Evolutionary conservation across 352 stramenopile genomes (phyloP).

Genomic region (Globisporangium heterothallicum): DNA sequence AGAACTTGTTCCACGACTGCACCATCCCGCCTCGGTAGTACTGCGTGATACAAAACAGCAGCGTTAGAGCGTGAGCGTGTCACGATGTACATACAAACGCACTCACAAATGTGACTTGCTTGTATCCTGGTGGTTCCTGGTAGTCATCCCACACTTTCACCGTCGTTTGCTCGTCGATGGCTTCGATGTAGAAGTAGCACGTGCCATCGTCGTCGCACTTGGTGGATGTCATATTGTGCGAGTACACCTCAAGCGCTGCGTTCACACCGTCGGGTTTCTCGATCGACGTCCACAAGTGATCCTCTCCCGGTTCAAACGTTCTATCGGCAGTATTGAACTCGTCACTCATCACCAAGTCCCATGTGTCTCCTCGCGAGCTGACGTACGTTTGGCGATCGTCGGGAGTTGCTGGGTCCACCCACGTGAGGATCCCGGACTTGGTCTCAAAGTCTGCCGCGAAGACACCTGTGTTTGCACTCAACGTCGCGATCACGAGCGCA

Average conservation of each 20-base stretch:
- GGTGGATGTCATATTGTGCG: constrained; percentile 46
- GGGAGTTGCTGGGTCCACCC: constrained; percentile 46
- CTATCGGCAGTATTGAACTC: constrained; percentile 80
- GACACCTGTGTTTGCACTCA: background rate
- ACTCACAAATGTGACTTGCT: background rate
- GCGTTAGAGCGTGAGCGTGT: constrained; percentile 57
- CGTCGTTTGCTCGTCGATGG: constrained; percentile 16
- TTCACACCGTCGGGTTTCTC: constrained; percentile 89
- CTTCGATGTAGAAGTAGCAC: constrained; percentile 32
- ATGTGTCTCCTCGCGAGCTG: constrained; percentile 29
- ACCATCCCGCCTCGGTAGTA: constrained; percentile 90
- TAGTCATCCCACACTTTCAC: constrained; percentile 1
- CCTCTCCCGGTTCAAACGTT: constrained; percentile 73
- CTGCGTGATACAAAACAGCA: constrained; percentile 90
- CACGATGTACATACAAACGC: background rate
- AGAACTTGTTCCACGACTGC: constrained; percentile 94
- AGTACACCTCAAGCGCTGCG: constrained; percentile 85
- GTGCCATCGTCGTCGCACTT: constrained; percentile 22
- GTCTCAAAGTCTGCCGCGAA: constrained; percentile 7
- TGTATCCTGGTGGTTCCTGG: constrained; percentile 38
- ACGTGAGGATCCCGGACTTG: constrained; percentile 39
- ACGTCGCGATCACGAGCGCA: background rate
- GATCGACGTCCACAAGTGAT: constrained; percentile 85
- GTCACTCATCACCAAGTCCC: constrained; percentile 75
- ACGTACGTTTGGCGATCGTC: constrained; percentile 21